phyloP scores from a whole-genome alignment of 2,329 filamentous ascomycete genomes.

The Nothomitra cinnamomea region DNA sequence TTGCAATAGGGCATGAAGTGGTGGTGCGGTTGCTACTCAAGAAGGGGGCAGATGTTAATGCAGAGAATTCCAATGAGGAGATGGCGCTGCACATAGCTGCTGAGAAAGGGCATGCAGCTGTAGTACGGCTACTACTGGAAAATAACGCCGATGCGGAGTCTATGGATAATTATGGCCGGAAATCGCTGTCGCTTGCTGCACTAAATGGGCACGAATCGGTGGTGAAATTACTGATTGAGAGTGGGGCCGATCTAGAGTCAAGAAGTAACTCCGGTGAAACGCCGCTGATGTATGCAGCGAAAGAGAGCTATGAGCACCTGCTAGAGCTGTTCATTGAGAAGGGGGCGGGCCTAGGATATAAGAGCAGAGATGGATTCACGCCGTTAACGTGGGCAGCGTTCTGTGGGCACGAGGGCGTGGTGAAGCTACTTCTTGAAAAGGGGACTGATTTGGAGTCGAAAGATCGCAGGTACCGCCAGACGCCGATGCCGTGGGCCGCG shows the following conservation, averaged over 20 bases:
- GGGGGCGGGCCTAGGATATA: neutral
- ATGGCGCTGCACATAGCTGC: no score
- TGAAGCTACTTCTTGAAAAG: neutral
- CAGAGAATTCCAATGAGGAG: no score
- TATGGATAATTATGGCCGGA: neutral
- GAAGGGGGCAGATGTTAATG: no score
- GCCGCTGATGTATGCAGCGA: neutral
- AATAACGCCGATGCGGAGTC: neutral
- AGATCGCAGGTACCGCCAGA: neutral
- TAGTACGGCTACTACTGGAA: neutral
- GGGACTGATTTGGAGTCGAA: neutral
- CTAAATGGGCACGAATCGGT: neutral
- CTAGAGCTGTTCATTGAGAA: neutral
- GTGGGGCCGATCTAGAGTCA: neutral
- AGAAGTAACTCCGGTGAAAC: neutral
- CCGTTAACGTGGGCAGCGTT: neutral
- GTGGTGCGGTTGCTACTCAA: no score
- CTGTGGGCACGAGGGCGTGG: neutral
- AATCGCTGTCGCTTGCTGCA: neutral
- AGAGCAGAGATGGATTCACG: neutral
- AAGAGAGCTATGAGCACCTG: neutral
- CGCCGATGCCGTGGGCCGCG: neutral
- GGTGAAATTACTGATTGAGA: neutral
- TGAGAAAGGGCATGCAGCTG: neutral
- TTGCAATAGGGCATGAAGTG: no score